Evolutionary conservation across 2,329 filamentous ascomycete species (phyloP).

Genomic region (Neonectria punicea): DNA sequence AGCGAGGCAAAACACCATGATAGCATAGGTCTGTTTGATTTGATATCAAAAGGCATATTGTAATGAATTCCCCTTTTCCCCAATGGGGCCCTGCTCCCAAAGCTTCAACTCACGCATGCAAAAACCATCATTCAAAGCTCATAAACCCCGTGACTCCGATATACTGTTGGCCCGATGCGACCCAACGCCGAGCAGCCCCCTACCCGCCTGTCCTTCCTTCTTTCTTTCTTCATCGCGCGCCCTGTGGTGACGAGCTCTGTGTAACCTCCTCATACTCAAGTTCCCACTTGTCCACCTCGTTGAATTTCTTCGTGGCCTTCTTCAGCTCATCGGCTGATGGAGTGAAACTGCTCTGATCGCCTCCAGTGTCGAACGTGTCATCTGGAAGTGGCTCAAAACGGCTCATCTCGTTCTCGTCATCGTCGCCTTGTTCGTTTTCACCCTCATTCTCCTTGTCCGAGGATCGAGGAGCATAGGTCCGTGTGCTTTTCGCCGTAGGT

Average conservation of each 20-base stretch:
- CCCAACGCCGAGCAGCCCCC: constrained; percentile 27
- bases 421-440: constrained; percentile 47
- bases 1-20: constrained; percentile 18
- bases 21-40: constrained; percentile 30
- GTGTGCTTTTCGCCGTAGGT: constrained; percentile 42
- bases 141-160: constrained; percentile 33
- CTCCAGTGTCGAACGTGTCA: constrained; percentile 53
- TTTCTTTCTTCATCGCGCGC: constrained; percentile 54
- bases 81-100: constrained; percentile 11
- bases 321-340: constrained; percentile 65
- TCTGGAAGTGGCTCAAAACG: constrained; percentile 58
- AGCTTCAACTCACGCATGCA: constrained; percentile 22
- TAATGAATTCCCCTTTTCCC: constrained; percentile 13
- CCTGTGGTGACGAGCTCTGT: constrained; percentile 63
- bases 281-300: constrained; percentile 76
- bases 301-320: constrained; percentile 70
- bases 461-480: constrained; percentile 62
- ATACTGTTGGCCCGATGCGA: constrained; percentile 1
- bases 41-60: constrained; percentile 33
- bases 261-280: constrained; percentile 73
- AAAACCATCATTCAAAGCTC: constrained; percentile 36
- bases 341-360: constrained; percentile 49
- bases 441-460: constrained; percentile 70
- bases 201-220: neutral
- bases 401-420: constrained; percentile 51